phyloP scores from a whole-genome alignment of 2,329 filamentous ascomycete species.

The Myriangium duriaei region DNA sequence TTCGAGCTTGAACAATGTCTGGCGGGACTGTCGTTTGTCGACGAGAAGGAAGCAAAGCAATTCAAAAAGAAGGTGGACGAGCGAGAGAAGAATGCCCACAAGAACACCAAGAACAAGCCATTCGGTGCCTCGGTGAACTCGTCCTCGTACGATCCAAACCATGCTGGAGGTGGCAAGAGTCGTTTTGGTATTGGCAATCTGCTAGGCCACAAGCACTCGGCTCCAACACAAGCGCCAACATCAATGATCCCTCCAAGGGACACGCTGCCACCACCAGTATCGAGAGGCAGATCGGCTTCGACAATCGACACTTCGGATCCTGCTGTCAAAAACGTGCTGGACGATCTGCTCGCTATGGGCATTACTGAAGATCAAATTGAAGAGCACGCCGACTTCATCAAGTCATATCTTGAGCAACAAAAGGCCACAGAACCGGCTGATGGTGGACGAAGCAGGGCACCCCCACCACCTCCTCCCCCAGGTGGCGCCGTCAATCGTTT shows the following conservation, averaged over 20 bases:
- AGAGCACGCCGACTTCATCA: constrained; percentile 56
- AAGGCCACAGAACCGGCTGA: constrained; percentile 39
- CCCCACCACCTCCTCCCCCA: constrained; percentile 53
- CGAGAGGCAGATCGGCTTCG: constrained; percentile 21
- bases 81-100: constrained; percentile 87
- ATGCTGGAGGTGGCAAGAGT: constrained; percentile 21
- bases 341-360: constrained; percentile 51
- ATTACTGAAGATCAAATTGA: constrained; percentile 57
- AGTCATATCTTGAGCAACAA: constrained; percentile 52
- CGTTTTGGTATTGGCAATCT: constrained; percentile 41
- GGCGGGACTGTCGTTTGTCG: constrained; percentile 80
- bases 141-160: constrained; percentile 22
- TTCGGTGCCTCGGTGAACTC: constrained; percentile 41
- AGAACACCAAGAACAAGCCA: constrained; percentile 66
- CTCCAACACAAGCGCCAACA: constrained; percentile 27
- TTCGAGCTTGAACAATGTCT: constrained; percentile 92
- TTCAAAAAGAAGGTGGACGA: constrained; percentile 98
- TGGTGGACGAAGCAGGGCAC: constrained; percentile 38
- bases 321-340: constrained; percentile 47
- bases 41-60: constrained; percentile 93
- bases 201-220: constrained; percentile 37
- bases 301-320: constrained; percentile 51
- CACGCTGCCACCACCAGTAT: constrained; percentile 9
- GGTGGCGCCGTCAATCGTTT: constrained; percentile 29
- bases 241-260: constrained; percentile 39